Evolutionary conservation across 768 basidiomycete genomes (phyloP), one percentile per base, ranked within the genome.

Genomic region (Boletus pseudopeckii): DNA sequence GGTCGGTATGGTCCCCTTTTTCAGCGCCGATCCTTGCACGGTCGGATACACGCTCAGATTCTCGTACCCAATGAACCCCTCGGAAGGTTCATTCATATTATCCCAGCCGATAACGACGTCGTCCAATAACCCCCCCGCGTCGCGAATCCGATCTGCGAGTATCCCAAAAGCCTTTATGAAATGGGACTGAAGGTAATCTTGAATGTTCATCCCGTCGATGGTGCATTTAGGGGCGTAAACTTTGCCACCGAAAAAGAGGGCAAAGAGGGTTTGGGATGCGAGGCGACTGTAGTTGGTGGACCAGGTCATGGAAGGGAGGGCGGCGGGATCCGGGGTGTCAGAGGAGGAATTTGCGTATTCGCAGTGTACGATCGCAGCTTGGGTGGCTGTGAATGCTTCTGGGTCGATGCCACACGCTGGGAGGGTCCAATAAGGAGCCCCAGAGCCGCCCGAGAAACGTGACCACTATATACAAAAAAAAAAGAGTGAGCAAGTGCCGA

Each of bases 51-150:
- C 55, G 47, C 76, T 78, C 28, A 99, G 75, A 66, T 96, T 84
- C 0, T 77, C 74, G 70, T 87, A 87, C 2, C 79, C 82, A 34
- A 84, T 61, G 40, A 71, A 77, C 0, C 97, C 97, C 60, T 95
- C 90, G 36, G 84, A 84, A 0, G 97, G 96, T 69, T 99, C 97
- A 69, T 99, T 98, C 71, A 98, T 74, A 61, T 85, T 88, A 67
- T 99, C 97, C 97, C 96, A 98, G 0, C 97, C 97, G 45, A 98
- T 86, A 11, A 99, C 81, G 59, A 92, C 94, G 38, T 84, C 83
- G 30, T 98, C 94, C 20, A 90, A 67, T 36, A 98, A 70, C 33
- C 81, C 86, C 0, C 87, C 88, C 0, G 84, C 85, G n/a, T 83
- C 84, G 6, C 77, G 73, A 48, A 97, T 85, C 34, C 81, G 77